Conservation (phyloP, 2,329 filamentous ascomycete species). For the Anisogramma anomala region DNA sequence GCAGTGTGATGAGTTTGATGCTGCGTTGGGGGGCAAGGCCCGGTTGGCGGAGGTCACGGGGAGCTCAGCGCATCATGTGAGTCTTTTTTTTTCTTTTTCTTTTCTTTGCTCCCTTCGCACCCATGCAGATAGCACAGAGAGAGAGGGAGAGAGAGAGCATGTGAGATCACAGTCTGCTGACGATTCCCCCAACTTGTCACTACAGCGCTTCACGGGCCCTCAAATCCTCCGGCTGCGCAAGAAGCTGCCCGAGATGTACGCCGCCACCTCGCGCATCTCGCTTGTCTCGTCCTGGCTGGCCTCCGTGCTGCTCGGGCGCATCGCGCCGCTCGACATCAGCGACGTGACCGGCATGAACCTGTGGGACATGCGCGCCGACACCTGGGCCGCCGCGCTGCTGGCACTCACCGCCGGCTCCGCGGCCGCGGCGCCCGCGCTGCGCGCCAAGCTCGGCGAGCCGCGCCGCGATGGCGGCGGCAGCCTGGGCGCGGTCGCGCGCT, state of each 20-base stretch:
- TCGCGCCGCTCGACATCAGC: constrained; percentile 85
- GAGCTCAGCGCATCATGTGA: constrained; percentile 86
- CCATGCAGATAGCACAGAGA: not conserved
- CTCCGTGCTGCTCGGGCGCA: constrained; percentile 71
- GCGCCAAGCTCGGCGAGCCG: constrained; percentile 68
- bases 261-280: constrained; percentile 70
- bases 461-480: constrained; percentile 68
- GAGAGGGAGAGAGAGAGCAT: too few relatives aligned
- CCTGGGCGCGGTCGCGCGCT: constrained; percentile 63
- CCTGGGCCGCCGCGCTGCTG: constrained; percentile 66
- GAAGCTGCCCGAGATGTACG: constrained; percentile 71
- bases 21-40: constrained; percentile 51
- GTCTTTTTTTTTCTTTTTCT: constrained; percentile 21
- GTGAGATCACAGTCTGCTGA: too few relatives aligned
- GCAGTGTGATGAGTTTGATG: constrained; percentile 84
- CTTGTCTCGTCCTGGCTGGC: constrained; percentile 93
- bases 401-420: constrained; percentile 56
- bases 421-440: constrained; percentile 49
- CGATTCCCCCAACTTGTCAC: too few relatives aligned
- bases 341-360: constrained; percentile 96
- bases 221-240: constrained; percentile 84
- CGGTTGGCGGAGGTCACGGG: constrained; percentile 70
- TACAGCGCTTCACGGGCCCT: constrained; percentile 84
- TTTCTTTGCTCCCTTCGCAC: not conserved
- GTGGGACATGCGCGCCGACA: constrained; percentile 70